Evolutionary conservation across 805 yeast species (phyloP), one percentile per base, ranked within the genome.

Genomic region (Yarrowia osloensis): DNA sequence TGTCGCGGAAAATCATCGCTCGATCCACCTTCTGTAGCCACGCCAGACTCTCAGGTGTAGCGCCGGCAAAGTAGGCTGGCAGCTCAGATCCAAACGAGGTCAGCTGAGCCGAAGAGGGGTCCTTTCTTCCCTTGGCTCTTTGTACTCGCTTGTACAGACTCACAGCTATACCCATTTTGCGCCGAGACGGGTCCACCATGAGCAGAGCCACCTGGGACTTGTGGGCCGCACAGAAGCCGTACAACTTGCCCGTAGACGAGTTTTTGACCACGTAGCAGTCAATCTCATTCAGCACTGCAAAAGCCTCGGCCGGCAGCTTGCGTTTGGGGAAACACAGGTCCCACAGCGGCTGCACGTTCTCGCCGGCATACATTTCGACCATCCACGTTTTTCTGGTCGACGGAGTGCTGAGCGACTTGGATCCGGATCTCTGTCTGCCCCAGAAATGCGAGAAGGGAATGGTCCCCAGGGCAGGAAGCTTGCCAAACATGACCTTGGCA

Each of bases 401-500:
- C 1, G 44, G 33, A 15, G 44, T 54, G 17, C 61, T 54, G 5
- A 54, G 22, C 0, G 61, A 54, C 19, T 35, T 35, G 11, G 44
- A 35, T 17, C 61, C 44, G 1, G 61, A 35, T 15, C 44, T 35
- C 8, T 50, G 57, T 33, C 57, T 31, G 8, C 61, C 61, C 61
- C 61, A 54, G 22, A 54, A 54, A n/a, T 54, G 42, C 0, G 61
- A 54, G 11, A 54, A 54, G 0, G 89, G 88, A 28, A 86, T 81
- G 49, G 81, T 77, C 0, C 89, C 89, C 42, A 78, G 80, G 0
- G 89, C 80, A 17, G 75, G 75, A n/a, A 78, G 70, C 55, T 80
- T 81, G 2, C 89, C 89, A 82, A 86, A 83, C 59, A 86, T 73
- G 2, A 85, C 82, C 7, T 81, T 79, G 3, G 82, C 85, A 33